Evolutionary conservation across 495 filamentous ascomycete species (phyloP).

Genomic region (Copromyces sp.): DNA sequence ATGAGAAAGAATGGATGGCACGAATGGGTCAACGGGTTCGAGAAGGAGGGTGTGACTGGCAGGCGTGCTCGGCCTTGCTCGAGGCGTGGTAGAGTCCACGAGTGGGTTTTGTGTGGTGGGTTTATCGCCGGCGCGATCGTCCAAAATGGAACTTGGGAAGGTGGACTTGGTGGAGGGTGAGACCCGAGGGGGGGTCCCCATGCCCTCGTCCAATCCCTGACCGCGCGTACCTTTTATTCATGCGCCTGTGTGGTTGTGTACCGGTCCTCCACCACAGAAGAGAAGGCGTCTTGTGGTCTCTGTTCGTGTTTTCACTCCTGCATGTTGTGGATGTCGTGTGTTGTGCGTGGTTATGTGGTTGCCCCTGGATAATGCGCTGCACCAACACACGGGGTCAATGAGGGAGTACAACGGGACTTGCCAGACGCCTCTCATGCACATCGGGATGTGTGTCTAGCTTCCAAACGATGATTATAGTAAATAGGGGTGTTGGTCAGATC

Average conservation of each 20-base stretch:
- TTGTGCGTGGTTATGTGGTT: background rate
- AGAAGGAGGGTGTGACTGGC: background rate
- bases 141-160: background rate
- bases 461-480: background rate
- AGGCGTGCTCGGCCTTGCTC: background rate
- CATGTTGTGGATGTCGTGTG: background rate
- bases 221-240: background rate
- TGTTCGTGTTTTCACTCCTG: background rate
- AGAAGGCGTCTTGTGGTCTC: background rate
- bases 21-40: background rate
- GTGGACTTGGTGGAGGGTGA: background rate
- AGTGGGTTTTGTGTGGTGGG: conserved; percentile 2
- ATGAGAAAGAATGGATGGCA: background rate
- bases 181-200: background rate
- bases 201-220: background rate
- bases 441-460: conserved; percentile 7
- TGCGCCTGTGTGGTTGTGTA: background rate
- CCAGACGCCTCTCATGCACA: background rate
- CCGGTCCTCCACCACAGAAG: background rate
- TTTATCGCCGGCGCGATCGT: background rate
- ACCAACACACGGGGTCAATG: background rate
- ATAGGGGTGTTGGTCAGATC: background rate
- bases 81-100: background rate
- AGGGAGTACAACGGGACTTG: background rate
- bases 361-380: background rate